phyloP scores from a whole-genome alignment of 108 stramenopile species.

The Nannochloropsis granulata region DNA sequence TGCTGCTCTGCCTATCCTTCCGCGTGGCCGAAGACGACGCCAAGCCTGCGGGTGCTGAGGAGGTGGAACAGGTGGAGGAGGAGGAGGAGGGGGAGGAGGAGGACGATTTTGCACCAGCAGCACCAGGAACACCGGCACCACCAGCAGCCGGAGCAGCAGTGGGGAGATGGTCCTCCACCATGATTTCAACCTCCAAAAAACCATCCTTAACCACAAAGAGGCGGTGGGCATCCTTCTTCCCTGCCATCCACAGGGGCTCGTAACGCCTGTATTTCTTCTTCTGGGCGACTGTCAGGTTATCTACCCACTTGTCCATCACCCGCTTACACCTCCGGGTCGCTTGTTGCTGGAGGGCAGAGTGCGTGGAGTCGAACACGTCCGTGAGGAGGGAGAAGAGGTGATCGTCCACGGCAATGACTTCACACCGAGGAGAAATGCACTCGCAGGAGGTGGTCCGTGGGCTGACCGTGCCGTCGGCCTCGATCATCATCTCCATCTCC shows the following conservation, averaged over 20 bases:
- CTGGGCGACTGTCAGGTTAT: neutral
- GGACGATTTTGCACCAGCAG: neutral
- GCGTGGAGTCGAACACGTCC: constrained; percentile 4
- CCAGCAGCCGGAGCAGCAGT: neutral
- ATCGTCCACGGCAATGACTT: constrained; percentile 22
- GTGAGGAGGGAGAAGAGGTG: constrained; percentile 17
- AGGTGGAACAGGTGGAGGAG: neutral
- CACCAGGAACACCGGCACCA: neutral
- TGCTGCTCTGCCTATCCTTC: too few relatives aligned
- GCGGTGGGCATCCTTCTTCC: neutral
- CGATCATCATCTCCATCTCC: constrained; percentile 6
- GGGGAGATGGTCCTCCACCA: neutral
- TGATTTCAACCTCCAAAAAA: neutral
- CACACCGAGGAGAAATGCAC: constrained; percentile 8
- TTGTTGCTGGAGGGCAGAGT: neutral
- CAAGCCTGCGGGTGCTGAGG: neutral
- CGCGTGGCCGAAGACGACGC: too few relatives aligned
- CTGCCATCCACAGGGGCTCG: neutral
- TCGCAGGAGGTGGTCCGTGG: neutral
- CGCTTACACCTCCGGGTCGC: neutral
- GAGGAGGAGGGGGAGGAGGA: neutral
- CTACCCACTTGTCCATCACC: neutral
- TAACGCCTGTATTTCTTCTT: neutral
- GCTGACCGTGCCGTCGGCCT: constrained; percentile 5
- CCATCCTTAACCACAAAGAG: neutral